Evolutionary conservation across 768 basidiomycete genomes (phyloP), one percentile per base, ranked within the genome.

Genomic region (Tricholoma furcatifolium): DNA sequence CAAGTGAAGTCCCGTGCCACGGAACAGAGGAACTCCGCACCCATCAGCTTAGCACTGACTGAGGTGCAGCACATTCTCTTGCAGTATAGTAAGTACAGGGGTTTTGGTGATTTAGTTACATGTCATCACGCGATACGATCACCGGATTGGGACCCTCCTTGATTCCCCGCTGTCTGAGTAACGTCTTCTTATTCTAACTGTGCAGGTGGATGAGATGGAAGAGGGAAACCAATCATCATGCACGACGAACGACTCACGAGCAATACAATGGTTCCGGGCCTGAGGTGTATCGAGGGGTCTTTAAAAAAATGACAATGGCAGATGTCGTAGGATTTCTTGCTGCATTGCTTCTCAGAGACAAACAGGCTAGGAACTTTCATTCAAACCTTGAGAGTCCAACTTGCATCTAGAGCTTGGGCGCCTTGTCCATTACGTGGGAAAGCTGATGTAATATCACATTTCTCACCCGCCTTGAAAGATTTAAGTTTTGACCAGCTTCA

Each of bases 51-150:
- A 7, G 27, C 27, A 27, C 7, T 27, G 27, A 7, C 27, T 27
- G 27, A 7, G 27, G 27, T 27, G 7, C 27, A 27, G 27, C 27
- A 27, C 27, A n/a, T n/a, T n/a, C n/a, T n/a, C n/a, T n/a, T n/a
- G n/a, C n/a, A n/a, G n/a, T n/a, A n/a, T n/a, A n/a, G n/a, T n/a
- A n/a, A n/a, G n/a, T n/a, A n/a, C n/a, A n/a, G n/a, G n/a, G n/a
- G n/a, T n/a, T n/a, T n/a, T n/a, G n/a, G n/a, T n/a, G n/a, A n/a
- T n/a, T n/a, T n/a, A n/a, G n/a, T n/a, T n/a, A n/a, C n/a, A n/a
- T n/a, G n/a, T n/a, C n/a, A 82, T 77, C 81, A 81, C 2, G 78
- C 78, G 44, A 75, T 77, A 35, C 61, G 64, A 59, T 81, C 80
- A 9, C 81, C 80, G 20, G 80, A 62, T 1, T 67, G 70, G 6